Percentiles rank a stretch among this genome's conserved stretches.
phyloP scores from a whole-genome alignment of 768 basidiomycete species.

The Rhodosporidiobolus odoratus region DNA sequence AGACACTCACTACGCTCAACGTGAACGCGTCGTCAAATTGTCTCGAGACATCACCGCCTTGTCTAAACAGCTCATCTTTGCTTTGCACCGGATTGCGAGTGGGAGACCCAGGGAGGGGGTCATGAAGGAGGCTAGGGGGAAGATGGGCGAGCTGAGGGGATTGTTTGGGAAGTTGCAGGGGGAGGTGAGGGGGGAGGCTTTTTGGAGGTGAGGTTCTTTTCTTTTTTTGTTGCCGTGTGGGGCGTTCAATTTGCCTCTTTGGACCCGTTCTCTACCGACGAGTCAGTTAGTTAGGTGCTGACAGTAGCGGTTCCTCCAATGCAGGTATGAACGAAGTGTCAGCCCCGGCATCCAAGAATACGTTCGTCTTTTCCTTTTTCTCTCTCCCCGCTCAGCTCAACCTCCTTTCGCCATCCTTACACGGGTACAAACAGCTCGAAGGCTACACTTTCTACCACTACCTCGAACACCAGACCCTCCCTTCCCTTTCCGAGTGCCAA shows the following conservation, averaged over 20 bases:
- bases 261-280: too few species aligned
- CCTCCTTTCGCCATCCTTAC: too few species aligned
- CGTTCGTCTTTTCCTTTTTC: slow-evolving; percentile 33
- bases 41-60: slow-evolving; percentile 77
- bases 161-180: slow-evolving; percentile 60
- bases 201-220: slow-evolving; percentile 60
- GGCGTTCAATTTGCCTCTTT: too few species aligned
- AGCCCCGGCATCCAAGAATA: slow-evolving; percentile 78
- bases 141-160: slow-evolving; percentile 61
- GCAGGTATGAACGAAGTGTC: slow-evolving; percentile 41
- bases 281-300: not conserved
- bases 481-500: slow-evolving; percentile 29
- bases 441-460: slow-evolving; percentile 53
- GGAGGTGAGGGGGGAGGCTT: slow-evolving; percentile 63
- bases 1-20: slow-evolving; percentile 76
- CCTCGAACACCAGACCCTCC: slow-evolving; percentile 29
- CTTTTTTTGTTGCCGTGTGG: not conserved
- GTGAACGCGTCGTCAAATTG: slow-evolving; percentile 88
- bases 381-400: not conserved
- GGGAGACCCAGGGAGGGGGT: slow-evolving; percentile 17
- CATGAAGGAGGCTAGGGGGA: slow-evolving; percentile 50
- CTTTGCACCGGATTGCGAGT: slow-evolving; percentile 61
- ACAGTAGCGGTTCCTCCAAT: not conserved
- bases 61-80: slow-evolving; percentile 90
- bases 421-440: slow-evolving; percentile 62